These are phyloP conservation scores for Blastomyces gilchristii DNA, from an alignment of 2,329 filamentous ascomycete genomes.

Conservation along the genomic window DNA sequence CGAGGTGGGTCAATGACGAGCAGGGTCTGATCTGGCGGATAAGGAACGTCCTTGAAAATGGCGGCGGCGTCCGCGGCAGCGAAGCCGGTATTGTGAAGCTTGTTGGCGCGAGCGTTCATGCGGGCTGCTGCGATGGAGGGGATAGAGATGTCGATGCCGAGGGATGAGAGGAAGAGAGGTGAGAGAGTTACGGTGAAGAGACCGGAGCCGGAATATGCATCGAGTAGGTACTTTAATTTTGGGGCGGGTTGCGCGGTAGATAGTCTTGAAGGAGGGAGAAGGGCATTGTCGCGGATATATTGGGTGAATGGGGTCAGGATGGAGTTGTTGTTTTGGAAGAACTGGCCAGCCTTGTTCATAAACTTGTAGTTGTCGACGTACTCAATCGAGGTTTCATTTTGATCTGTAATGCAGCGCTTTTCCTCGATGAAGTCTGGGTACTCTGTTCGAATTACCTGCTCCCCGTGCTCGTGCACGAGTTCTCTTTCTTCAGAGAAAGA, in stretches of 20 bases:
- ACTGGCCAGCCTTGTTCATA: constrained; percentile 81
- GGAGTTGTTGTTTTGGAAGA: constrained; percentile 99
- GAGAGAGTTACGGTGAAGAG: constrained; percentile 95
- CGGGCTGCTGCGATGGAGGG: constrained; percentile 69
- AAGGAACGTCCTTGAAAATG: constrained; percentile 67
- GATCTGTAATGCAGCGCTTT: constrained; percentile 83
- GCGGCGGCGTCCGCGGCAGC: constrained; percentile 77
- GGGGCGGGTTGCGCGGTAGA: constrained; percentile 23
- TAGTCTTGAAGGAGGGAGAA: constrained; percentile 39
- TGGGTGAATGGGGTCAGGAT: constrained; percentile 79
- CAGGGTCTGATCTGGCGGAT: constrained; percentile 69
- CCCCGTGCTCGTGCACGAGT: constrained; percentile 25
- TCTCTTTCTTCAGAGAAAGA: constrained; percentile 18
- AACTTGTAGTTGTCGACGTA: constrained; percentile 80
- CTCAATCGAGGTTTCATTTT: constrained; percentile 72
- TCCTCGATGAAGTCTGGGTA: constrained; percentile 56
- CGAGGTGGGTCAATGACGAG: constrained; percentile 96
- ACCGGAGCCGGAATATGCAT: constrained; percentile 94
- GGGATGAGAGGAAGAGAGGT: constrained; percentile 63
- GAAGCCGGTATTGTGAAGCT: constrained; percentile 67
- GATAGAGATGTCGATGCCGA: constrained; percentile 81
- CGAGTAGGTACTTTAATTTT: constrained; percentile 75
- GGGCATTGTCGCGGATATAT: constrained; percentile 72
- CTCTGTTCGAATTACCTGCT: constrained; percentile 43
- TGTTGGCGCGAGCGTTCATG: constrained; percentile 68